Base-by-base conservation (phyloP, 208 protist genomes). In the Willaertia magna region DNA sequence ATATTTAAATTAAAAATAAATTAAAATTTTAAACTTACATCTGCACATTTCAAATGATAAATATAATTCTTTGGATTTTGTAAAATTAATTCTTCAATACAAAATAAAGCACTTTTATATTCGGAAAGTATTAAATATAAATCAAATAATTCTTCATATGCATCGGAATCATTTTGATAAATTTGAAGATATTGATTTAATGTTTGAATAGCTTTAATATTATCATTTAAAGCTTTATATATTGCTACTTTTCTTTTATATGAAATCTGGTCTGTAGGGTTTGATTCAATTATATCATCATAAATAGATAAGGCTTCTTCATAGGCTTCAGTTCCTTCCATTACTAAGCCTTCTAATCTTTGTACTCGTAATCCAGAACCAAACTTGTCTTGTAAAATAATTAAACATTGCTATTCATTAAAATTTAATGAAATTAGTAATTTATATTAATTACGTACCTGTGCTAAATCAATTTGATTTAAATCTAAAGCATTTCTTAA, bases 1-100 rank as follows among this genome's bases (percentile, higher is more conserved):
- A n/a, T n/a, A n/a, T n/a, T n/a, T n/a, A n/a, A n/a, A n/a, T n/a
- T n/a, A n/a, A n/a, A n/a, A n/a, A n/a, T n/a, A n/a, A n/a, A n/a
- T n/a, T n/a, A n/a, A 74, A n/a, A n/a, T n/a, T n/a, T 9, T 4
- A 82, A 55, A 82, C 47, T 26, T n/a, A 82, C 42, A 20, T 85
- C 83, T 44, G 83, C 83, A 85, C 74, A 85, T 74, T 85, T 67
- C 22, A 61, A 55, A 76, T 59, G 44, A n/a, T 49, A 85, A 18
- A 85, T 46, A 22, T 49, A 74, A 79, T 85, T 61, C 12, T 67
- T 6, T n/a, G 83, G 83, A 26, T 74, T 43, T 43, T n/a, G 9
- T n/a, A 85, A 39, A 43, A 85, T 59, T n/a, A 85, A 34, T 43
- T 85, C 83, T 42, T 85, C 83, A 39, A 59, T 40, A 40, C 83